Evolutionary conservation across 2,329 filamentous ascomycete species (phyloP).

Genomic region (Verticillium isaacii): DNA sequence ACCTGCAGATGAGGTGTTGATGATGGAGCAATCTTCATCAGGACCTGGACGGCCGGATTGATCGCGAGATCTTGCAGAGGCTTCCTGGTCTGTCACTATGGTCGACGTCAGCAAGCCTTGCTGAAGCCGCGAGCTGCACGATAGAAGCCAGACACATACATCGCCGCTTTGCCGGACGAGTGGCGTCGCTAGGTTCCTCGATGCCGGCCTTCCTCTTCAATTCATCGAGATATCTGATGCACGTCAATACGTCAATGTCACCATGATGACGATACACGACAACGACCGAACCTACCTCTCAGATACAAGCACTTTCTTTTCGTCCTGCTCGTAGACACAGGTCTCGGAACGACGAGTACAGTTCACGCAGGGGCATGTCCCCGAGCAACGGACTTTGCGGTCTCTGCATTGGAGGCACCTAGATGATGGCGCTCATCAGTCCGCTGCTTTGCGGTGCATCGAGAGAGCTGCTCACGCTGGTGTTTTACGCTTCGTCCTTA

Average conservation of each 20-base stretch:
- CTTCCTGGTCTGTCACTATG: too few species aligned
- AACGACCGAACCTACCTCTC: slow-evolving; percentile 1
- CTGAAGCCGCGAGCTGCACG: too few species aligned
- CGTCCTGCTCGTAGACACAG: slow-evolving; percentile 8
- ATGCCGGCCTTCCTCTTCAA: slow-evolving; percentile 7
- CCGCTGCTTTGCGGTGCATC: background rate
- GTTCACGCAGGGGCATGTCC: slow-evolving; percentile 4
- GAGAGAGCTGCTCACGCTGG: background rate
- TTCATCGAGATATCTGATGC: slow-evolving; percentile 2
- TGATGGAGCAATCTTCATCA: background rate
- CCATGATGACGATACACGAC: background rate
- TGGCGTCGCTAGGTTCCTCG: background rate
- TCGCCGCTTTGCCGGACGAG: background rate
- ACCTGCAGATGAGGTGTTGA: too few species aligned
- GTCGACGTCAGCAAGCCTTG: too few species aligned
- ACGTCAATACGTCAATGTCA: background rate
- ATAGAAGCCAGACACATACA: background rate
- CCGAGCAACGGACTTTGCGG: slow-evolving; percentile 7
- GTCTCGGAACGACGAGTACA: slow-evolving; percentile 3
- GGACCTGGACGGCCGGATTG: background rate
- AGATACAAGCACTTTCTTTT: slow-evolving; percentile 7
- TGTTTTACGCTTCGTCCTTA: background rate
- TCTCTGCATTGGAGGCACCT: slow-evolving; percentile 8
- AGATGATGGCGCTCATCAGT: background rate
- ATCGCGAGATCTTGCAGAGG: too few species aligned